Conservation (phyloP, 345 rosid genomes). For the Ricinus communis region DNA sequence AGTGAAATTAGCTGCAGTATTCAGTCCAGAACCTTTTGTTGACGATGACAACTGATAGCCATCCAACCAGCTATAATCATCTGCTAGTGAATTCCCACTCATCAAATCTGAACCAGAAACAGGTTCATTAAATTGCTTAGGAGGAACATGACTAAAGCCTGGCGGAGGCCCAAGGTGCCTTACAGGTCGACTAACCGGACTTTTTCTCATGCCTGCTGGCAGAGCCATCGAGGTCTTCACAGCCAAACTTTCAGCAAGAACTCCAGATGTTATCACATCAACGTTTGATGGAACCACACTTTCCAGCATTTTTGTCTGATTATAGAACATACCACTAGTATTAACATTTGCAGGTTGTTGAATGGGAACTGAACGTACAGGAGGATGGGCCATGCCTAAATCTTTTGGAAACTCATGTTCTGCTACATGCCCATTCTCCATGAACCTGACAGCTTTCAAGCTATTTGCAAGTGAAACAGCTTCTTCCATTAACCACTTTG, state of each 20-base stretch:
- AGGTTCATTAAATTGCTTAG: slow-evolving; percentile 53
- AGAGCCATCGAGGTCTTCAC: slow-evolving; percentile 39
- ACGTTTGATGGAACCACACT: slow-evolving; percentile 41
- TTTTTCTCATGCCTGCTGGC: slow-evolving; percentile 47
- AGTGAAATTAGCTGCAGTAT: slow-evolving; percentile 39
- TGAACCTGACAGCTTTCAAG: slow-evolving; percentile 52
- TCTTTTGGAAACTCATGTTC: slow-evolving; percentile 55
- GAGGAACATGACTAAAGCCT: slow-evolving; percentile 70
- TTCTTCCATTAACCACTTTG: slow-evolving; percentile 59
- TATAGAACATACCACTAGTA: slow-evolving; percentile 39
- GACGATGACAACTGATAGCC: slow-evolving; percentile 74
- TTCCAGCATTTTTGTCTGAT: slow-evolving; percentile 48
- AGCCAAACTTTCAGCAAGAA: slow-evolving; percentile 43
- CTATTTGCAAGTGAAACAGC: slow-evolving; percentile 52
- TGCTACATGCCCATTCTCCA: slow-evolving; percentile 54
- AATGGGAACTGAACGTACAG: slow-evolving; percentile 33
- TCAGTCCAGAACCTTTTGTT: slow-evolving; percentile 41
- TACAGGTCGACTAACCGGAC: slow-evolving; percentile 72
- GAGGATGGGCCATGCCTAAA: slow-evolving; percentile 34
- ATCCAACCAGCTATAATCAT: slow-evolving; percentile 98
- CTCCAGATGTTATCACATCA: slow-evolving; percentile 45
- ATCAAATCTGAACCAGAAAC: slow-evolving; percentile 38
- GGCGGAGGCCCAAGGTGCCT: slow-evolving; percentile 96
- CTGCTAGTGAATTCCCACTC: slow-evolving; percentile 40
- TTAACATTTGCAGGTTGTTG: slow-evolving; percentile 45